Evolutionary conservation across 148 eudicot genomes (phyloP).

Genomic region (Fagopyrum tataricum): DNA sequence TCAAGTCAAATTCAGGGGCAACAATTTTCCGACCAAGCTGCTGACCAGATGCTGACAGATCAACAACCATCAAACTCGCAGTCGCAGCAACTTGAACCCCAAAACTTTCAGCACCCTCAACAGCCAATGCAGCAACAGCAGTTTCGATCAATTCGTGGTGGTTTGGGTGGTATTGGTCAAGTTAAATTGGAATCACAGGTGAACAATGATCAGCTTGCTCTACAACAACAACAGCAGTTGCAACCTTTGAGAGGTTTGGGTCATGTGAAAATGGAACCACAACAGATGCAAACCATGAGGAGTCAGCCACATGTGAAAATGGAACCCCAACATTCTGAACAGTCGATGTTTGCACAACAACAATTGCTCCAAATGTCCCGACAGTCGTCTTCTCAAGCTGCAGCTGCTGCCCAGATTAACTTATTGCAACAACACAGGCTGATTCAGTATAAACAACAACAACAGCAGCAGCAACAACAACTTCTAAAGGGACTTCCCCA

Average conservation of each 20-base stretch:
- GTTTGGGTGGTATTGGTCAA: constrained; percentile 42
- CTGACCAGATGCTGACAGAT: constrained; percentile 56
- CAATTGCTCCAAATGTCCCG: constrained; percentile 70
- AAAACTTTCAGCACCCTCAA: constrained; percentile 51
- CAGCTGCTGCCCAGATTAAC: constrained; percentile 59
- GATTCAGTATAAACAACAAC: constrained; percentile 55
- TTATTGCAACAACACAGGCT: constrained; percentile 75
- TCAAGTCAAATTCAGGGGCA: constrained; percentile 54
- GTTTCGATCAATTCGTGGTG: constrained; percentile 45
- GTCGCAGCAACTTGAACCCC: constrained; percentile 45
- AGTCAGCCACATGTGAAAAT: constrained; percentile 48
- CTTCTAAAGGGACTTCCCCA: constrained; percentile 68
- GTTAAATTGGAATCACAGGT: constrained; percentile 59
- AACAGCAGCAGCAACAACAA: constrained; percentile 69
- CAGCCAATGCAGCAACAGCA: constrained; percentile 50
- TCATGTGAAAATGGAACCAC: constrained; percentile 70
- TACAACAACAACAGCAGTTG: constrained; percentile 30
- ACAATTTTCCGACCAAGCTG: constrained; percentile 31
- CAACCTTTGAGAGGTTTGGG: constrained; percentile 56
- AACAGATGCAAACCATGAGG: constrained; percentile 57
- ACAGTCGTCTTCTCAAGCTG: constrained; percentile 65
- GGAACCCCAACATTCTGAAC: constrained; percentile 81
- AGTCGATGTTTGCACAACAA: constrained; percentile 62
- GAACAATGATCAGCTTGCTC: constrained; percentile 37
- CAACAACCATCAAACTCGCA: constrained; percentile 42